Evolutionary conservation across 305 asterid genomes (phyloP).

Genomic region (Fraxinus nigra): DNA sequence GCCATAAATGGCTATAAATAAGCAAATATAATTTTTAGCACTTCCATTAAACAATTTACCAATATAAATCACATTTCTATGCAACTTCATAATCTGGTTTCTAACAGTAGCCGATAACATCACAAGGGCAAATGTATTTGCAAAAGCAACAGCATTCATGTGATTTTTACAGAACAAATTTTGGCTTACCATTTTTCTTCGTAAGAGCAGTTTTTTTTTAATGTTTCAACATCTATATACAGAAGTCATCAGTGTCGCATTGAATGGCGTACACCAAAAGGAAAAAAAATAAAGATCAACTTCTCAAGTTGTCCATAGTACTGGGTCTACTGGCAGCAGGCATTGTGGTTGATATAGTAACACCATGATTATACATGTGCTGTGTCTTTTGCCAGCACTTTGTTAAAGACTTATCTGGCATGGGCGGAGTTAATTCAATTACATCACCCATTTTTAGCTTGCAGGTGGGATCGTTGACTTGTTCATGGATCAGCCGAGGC

Average conservation of each 20-base stretch:
- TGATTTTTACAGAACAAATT: not conserved
- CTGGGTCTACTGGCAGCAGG: constrained; percentile 24
- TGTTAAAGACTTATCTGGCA: constrained; percentile 72
- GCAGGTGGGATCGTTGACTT: constrained; percentile 67
- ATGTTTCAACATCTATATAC: not conserved
- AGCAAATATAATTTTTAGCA: not conserved
- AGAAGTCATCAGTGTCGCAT: not conserved
- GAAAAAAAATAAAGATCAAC: constrained; percentile 31
- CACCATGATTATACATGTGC: constrained; percentile 80
- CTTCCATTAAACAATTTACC: not conserved
- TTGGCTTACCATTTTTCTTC: not conserved
- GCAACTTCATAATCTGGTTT: not conserved
- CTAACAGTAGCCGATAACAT: not conserved
- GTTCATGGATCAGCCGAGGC: constrained; percentile 70
- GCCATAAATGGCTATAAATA: not conserved
- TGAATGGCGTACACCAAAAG: not conserved
- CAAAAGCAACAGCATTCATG: not conserved
- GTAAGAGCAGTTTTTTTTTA: not conserved
- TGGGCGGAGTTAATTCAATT: constrained; percentile 83
- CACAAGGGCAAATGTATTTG: not conserved
- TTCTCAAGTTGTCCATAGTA: constrained; percentile 47
- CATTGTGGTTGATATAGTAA: constrained; percentile 25
- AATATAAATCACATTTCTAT: not conserved
- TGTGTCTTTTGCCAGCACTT: constrained; percentile 84
- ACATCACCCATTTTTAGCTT: constrained; percentile 94